These are phyloP conservation scores for Claviceps purpurea DNA, from an alignment of 2,329 filamentous ascomycete species.

Conservation along the genomic window DNA sequence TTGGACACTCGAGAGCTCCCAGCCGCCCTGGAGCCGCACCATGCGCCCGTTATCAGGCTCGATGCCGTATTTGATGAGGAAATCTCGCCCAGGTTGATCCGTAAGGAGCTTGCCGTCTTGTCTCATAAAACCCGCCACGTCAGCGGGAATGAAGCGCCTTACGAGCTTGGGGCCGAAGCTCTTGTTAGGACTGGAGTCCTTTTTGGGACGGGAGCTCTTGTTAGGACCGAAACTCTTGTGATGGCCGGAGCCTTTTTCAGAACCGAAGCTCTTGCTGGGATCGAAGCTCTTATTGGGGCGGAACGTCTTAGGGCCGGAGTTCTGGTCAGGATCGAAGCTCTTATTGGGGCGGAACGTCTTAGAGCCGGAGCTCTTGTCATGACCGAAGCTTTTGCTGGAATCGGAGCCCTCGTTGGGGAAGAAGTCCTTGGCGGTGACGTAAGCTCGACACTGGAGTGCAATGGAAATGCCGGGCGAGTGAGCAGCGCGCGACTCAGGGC, in stretches of 20 bases:
- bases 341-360: background rate
- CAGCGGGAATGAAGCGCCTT: conserved; percentile 11
- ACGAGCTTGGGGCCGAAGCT: conserved; percentile 1
- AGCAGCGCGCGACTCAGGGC: background rate
- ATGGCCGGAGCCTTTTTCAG: background rate
- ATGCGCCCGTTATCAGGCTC: conserved; percentile 13
- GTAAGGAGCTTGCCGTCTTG: conserved; percentile 15
- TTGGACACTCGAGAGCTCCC: conserved; percentile 6
- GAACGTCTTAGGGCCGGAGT: too few relatives aligned
- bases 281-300: background rate
- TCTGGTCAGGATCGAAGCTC: background rate
- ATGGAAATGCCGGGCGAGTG: background rate
- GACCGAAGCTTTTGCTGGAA: background rate
- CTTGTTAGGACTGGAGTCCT: background rate
- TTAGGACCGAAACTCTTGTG: background rate
- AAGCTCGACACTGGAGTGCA: background rate
- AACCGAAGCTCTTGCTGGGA: background rate
- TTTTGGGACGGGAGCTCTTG: background rate
- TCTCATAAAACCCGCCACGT: conserved; percentile 10
- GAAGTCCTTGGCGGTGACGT: background rate
- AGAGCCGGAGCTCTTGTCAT: background rate
- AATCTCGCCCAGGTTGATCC: conserved; percentile 15
- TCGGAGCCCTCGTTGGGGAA: background rate
- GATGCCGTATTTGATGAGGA: conserved; percentile 13
- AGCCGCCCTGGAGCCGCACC: conserved; percentile 4